Evolutionary conservation across 2,329 filamentous ascomycete species (phyloP), one percentile per base, ranked within the genome.

Genomic region (Ramichloridium luteum): DNA sequence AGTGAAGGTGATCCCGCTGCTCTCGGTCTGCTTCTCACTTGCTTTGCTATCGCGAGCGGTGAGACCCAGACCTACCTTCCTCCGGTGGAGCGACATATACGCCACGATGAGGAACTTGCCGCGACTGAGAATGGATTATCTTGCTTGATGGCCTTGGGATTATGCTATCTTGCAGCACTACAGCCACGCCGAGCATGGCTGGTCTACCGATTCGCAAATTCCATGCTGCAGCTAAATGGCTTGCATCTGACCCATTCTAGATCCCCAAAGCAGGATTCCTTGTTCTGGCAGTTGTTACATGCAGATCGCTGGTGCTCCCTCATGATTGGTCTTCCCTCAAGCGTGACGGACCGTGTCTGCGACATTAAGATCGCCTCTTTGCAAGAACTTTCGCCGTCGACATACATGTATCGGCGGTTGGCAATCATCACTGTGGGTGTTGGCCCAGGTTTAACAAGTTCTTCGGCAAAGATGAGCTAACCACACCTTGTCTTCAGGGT

Each of bases 201-300:
- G 4, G 16, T 37, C 12, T 42, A 39, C 16, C 31, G 39, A 3
- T 18, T 34, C 15, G 37, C 39, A 8, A 42, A 28, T 15, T 32
- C 37, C 5, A 22, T 42, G 9, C 25, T 40, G 15, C 37, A 40
- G 16, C 34, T 39, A 2, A 34, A 31, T 17, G 35, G 35, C 6
- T 14, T 40, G 4, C 39, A 42, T 17, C 22, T 27, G 10, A n/a
- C n/a, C n/a, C 34, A 31, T 3, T 34, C 22, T 13, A 28, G 22
- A 14, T 32, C 28, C 3, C 30, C 37, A 18, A 28, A 16, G 26
- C 30, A 37, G 5, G 32, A 35, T 5, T n/a, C 14, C 4, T 14
- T 42, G 2, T 42, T 42, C 28, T 42, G 39, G 39, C 34, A 37
- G 16, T 22, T 40, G 6, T 42, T 42, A 15, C 37, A 40, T 22